These are phyloP conservation scores for Acacia melanoxylon DNA, from an alignment of 306 rosid genomes.

Conservation along the genomic window DNA sequence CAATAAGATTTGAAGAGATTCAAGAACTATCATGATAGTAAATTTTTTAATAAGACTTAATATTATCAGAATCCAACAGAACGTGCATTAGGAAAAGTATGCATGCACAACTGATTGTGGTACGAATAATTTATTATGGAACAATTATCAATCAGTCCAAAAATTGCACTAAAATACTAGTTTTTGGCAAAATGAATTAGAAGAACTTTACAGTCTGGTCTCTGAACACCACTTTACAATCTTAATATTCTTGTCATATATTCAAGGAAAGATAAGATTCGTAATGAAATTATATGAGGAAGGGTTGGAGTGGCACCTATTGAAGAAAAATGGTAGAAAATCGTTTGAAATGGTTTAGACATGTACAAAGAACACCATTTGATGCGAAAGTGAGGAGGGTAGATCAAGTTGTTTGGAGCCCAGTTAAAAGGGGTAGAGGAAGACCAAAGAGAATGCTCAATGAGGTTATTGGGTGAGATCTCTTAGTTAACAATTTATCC, in stretches of 20 bases:
- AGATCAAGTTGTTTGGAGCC: no score
- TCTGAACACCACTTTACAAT: slow-evolving; percentile 16
- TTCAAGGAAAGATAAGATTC: no score
- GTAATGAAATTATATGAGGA: no score
- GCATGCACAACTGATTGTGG: background rate
- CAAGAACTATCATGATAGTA: background rate
- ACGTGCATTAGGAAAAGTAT: background rate
- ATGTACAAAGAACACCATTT: no score
- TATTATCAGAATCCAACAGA: background rate
- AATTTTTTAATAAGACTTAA: background rate
- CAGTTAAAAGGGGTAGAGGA: no score
- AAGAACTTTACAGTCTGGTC: slow-evolving; percentile 11
- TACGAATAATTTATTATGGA: background rate
- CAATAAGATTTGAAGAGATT: background rate
- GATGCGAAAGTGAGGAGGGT: no score
- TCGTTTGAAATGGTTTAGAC: no score
- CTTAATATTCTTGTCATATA: background rate
- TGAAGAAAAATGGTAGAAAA: no score
- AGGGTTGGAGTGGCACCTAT: no score
- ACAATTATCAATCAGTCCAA: background rate
- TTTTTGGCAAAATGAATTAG: slow-evolving; percentile 9
- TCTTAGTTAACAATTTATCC: no score
- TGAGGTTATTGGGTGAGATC: no score
- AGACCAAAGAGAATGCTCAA: no score
- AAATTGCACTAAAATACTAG: slow-evolving; percentile 4